A percentile compares a stretch with the other conserved stretches of the same genome.
phyloP scores from a whole-genome alignment of 192 early-diverging fungal genomes.

The Dispira parvispora region DNA sequence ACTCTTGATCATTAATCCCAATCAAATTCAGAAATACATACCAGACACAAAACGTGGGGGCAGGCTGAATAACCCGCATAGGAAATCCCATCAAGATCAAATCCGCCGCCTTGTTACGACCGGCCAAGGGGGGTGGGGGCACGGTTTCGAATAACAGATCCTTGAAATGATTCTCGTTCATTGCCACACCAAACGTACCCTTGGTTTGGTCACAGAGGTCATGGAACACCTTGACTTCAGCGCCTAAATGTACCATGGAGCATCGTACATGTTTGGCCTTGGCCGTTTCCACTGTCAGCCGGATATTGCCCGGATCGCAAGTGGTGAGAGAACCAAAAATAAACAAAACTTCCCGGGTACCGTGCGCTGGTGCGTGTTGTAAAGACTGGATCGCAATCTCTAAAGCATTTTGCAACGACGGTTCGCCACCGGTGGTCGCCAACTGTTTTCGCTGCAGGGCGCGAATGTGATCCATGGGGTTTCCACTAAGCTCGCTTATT shows the following conservation, averaged over 20 bases:
- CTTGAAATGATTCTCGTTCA: slow-evolving; percentile 67
- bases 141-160: slow-evolving; percentile 73
- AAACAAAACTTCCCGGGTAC: slow-evolving; percentile 73
- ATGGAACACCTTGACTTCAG: slow-evolving; percentile 75
- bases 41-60: slow-evolving; percentile 60
- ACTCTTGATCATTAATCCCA: too few species aligned
- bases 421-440: slow-evolving; percentile 62
- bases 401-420: slow-evolving; percentile 84
- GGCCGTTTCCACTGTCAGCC: slow-evolving; percentile 55
- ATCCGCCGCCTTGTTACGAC: slow-evolving; percentile 36
- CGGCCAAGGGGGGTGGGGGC: slow-evolving; percentile 63
- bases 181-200: slow-evolving; percentile 66
- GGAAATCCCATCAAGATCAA: slow-evolving; percentile 93
- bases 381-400: slow-evolving; percentile 64
- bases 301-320: slow-evolving; percentile 86
- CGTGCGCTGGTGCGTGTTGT: slow-evolving; percentile 73
- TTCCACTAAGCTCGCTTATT: slow-evolving; percentile 69
- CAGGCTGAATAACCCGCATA: slow-evolving; percentile 14
- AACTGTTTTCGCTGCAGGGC: slow-evolving; percentile 47
- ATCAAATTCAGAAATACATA: slow-evolving; percentile 14
- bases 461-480: slow-evolving; percentile 65
- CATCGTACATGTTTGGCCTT: slow-evolving; percentile 57
- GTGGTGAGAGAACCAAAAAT: slow-evolving; percentile 79
- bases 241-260: slow-evolving; percentile 75
- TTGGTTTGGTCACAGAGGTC: slow-evolving; percentile 54